Evolutionary conservation across 2,329 filamentous ascomycete species (phyloP), one percentile per base, ranked within the genome.

Genomic region (Parastagonospora nodorum): DNA sequence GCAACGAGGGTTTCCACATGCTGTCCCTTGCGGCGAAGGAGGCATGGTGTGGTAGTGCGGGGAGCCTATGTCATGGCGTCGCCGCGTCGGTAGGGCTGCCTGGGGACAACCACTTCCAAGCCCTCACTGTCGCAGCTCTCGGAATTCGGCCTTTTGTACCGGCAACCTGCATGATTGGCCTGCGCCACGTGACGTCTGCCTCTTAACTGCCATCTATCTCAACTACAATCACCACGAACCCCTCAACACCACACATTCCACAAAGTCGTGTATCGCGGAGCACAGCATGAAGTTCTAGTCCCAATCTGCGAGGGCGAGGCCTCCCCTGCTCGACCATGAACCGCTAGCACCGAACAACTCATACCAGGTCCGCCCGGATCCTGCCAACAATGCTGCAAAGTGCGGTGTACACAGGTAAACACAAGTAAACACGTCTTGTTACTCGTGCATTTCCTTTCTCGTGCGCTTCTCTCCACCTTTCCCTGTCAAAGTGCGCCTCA

Each of bases 1-100:
- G 60, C 39, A 66, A 45, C 53, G 66, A 60, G 50, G 64, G 55
- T 67, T 70, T 74, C 69, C 69, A 74, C 72, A 74, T 74, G 64
- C 66, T 72, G 65, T 58, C 61, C 62, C 63, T 60, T 55, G 58
- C 63, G 49, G 53, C 56, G 55, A 61, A 59, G 63, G 56, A 67
- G 60, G 56, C 71, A 73, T 73, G 57, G 67, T 65, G 66, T 55
- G 67, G 58, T 43, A 48, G 53, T 14, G 44, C 42, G 39, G 51
- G 54, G 50, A 49, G 58, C 60, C 33, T 68, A 71, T 70, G 64
- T 68, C 66, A 68, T 71, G 60, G 50, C 52, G 44, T n/a, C n/a
- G 41, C 42, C 37, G 45, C 36, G 45, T 45, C 48, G 45, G 38
- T 11, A 42, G 15, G 27, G 39, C 24, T 14, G 8, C 28, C 10